Conservation (phyloP, 2,329 filamentous ascomycete genomes). For the Penicillium frequentans region DNA sequence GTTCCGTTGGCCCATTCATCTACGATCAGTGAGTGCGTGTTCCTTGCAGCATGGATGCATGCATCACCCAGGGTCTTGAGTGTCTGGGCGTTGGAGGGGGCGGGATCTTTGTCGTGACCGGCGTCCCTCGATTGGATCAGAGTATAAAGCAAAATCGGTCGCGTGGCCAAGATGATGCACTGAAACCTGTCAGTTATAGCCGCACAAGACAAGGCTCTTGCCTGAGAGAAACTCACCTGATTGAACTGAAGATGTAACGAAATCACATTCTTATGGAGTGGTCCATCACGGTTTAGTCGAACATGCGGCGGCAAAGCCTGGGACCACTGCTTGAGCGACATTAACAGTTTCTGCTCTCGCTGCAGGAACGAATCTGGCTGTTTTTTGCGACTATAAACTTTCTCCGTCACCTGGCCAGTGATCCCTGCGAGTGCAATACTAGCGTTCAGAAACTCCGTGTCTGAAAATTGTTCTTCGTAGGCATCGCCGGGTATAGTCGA, state of each 20-base stretch:
- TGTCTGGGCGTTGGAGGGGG: conserved; percentile 17
- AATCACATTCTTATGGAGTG: conserved; percentile 22
- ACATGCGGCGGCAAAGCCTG: conserved; percentile 31
- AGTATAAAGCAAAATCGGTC: conserved; percentile 35
- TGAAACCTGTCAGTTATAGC: conserved; percentile 3
- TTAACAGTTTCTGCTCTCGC: conserved; percentile 33
- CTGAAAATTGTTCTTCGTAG: conserved; percentile 31
- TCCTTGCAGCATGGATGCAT: conserved; percentile 33
- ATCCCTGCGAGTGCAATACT: conserved; percentile 32
- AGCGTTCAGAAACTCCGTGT: conserved; percentile 29
- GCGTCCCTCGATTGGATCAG: conserved; percentile 23
- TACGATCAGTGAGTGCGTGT: conserved; percentile 30
- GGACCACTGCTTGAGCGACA: conserved; percentile 32
- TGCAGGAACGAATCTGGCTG: conserved; percentile 32
- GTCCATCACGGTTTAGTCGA: conserved; percentile 17
- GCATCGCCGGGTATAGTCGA: conserved; percentile 20
- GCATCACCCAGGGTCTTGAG: conserved; percentile 32
- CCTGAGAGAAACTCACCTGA: conserved; percentile 17
- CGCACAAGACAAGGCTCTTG: background rate
- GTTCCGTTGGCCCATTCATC: conserved; percentile 35
- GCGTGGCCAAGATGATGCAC: conserved; percentile 38
- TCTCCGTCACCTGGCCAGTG: conserved; percentile 23
- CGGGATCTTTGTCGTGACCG: conserved; percentile 3
- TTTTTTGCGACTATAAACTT: conserved; percentile 28
- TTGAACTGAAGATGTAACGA: conserved; percentile 36